A percentile compares a stretch with the other conserved stretches of the same genome.
phyloP scores from a whole-genome alignment of 176 grass and related monocot genomes.

The Urochloa ruziziensis region DNA sequence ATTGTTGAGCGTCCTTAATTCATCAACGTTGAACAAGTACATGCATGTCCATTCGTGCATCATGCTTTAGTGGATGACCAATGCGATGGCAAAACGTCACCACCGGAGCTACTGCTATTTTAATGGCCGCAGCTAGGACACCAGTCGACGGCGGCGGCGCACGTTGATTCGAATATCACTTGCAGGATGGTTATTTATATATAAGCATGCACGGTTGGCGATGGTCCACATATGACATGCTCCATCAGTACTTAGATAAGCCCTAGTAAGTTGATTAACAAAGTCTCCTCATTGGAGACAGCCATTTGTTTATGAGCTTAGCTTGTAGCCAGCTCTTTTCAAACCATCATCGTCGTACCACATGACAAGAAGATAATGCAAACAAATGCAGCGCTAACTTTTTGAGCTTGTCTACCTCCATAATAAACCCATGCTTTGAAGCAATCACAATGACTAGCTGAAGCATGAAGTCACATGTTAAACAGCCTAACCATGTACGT shows the following conservation, averaged over 20 bases:
- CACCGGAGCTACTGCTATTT: background rate
- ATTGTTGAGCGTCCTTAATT: no score
- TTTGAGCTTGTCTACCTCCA: constrained; percentile 17
- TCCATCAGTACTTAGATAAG: background rate
- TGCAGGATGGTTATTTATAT: background rate
- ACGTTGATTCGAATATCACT: background rate
- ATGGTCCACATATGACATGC: background rate
- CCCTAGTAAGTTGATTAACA: background rate
- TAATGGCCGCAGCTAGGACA: background rate
- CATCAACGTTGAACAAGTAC: background rate
- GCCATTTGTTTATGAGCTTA: constrained; percentile 24
- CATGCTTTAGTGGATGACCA: background rate
- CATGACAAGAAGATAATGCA: constrained; percentile 26
- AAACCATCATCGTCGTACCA: no score
- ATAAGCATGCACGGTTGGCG: background rate
- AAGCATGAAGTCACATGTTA: constrained; percentile 22
- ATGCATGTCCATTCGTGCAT: background rate
- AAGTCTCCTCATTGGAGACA: constrained; percentile 40
- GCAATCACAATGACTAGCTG: constrained; percentile 4
- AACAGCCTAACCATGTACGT: no score
- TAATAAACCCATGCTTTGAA: background rate
- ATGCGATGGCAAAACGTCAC: constrained; percentile 15
- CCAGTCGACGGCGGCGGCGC: background rate
- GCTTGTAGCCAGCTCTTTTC: background rate
- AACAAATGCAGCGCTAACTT: background rate